Conservation (phyloP, 345 rosid genomes). For the Chamaenerion angustifolium region DNA sequence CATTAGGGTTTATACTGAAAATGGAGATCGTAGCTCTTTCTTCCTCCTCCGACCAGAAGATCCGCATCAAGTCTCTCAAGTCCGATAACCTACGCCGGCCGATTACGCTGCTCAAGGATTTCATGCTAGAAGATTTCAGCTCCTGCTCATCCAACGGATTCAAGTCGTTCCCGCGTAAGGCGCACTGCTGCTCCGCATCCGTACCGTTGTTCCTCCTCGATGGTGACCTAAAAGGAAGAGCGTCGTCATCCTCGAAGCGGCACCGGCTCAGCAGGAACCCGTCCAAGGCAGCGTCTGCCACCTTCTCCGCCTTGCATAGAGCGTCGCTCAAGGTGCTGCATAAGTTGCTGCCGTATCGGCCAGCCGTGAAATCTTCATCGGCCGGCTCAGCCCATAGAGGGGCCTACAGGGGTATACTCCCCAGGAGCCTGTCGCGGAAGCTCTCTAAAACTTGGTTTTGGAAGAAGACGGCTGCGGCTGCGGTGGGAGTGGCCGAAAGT, state of each 20-base stretch:
- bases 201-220: constrained; percentile 49
- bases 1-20: background rate
- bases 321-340: constrained; percentile 47
- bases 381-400: background rate
- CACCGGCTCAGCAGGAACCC: constrained; percentile 15
- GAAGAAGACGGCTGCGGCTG: constrained; percentile 20
- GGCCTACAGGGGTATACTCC: constrained; percentile 12
- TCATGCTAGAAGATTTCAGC: constrained; percentile 56
- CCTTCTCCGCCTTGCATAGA: constrained; percentile 40
- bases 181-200: constrained; percentile 45
- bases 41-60: background rate
- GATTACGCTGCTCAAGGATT: constrained; percentile 56
- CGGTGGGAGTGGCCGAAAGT: background rate
- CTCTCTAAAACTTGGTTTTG: constrained; percentile 37
- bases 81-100: constrained; percentile 14
- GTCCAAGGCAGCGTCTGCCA: constrained; percentile 25
- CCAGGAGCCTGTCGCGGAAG: constrained; percentile 38
- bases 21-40: constrained; percentile 5
- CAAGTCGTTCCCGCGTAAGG: constrained; percentile 73
- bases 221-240: constrained; percentile 31
- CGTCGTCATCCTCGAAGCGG: constrained; percentile 6
- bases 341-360: constrained; percentile 40
- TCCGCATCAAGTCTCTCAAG: constrained; percentile 6
- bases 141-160: constrained; percentile 89
- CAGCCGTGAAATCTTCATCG: constrained; percentile 19